Evolutionary conservation across 805 yeast genomes (phyloP).

Genomic region (Metschnikowia drakensbergensis): DNA sequence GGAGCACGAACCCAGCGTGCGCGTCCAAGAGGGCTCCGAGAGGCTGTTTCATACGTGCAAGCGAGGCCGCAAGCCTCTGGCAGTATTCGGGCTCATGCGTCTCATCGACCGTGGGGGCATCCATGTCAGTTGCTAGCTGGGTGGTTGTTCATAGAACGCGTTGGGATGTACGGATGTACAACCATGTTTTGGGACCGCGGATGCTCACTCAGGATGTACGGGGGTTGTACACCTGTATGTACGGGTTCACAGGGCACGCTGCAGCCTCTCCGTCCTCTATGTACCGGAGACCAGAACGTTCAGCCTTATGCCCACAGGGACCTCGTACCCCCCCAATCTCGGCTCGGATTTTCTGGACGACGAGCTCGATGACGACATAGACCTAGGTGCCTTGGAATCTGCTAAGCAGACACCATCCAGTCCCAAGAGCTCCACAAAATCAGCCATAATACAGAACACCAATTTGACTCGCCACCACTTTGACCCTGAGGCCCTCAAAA

Average conservation of each 20-base stretch:
- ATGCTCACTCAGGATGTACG: too few relatives aligned
- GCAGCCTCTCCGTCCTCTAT: too few relatives aligned
- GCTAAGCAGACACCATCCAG: not conserved
- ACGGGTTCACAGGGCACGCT: too few relatives aligned
- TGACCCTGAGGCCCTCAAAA: conserved; percentile 14
- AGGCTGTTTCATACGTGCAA: conserved; percentile 25
- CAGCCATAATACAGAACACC: not conserved
- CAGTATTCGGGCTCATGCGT: not conserved
- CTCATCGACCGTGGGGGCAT: too few relatives aligned
- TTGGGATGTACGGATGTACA: not conserved
- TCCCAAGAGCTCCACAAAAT: not conserved
- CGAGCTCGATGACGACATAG: conserved; percentile 16
- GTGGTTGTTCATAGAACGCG: too few relatives aligned
- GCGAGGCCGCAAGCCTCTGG: conserved; percentile 18
- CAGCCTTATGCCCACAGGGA: too few relatives aligned
- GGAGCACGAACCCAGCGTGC: conserved; percentile 30
- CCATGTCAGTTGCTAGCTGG: not conserved
- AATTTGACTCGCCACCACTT: conserved; percentile 9
- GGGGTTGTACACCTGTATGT: too few relatives aligned
- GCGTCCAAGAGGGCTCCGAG: conserved; percentile 21
- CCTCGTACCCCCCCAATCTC: not conserved
- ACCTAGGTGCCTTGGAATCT: conserved; percentile 7
- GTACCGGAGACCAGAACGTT: too few relatives aligned
- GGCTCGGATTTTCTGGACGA: conserved; percentile 4
- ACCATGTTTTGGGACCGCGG: too few relatives aligned